These are phyloP conservation scores for Lactifluus piperatus DNA, from an alignment of 768 basidiomycete genomes.

Conservation along the genomic window DNA sequence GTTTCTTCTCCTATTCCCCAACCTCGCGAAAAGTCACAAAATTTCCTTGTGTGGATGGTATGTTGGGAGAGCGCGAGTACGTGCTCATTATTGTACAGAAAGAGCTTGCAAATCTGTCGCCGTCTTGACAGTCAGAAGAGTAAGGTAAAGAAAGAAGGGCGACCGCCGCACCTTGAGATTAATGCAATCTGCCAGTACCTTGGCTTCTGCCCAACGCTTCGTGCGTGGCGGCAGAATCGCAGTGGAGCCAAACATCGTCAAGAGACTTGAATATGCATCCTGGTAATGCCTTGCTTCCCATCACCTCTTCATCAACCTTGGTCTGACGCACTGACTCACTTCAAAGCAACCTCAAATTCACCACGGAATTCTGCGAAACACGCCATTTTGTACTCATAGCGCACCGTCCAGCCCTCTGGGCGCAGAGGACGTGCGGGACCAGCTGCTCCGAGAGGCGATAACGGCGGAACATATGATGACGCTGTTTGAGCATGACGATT, in stretches of 20 bases:
- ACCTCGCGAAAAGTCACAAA: constrained; percentile 76
- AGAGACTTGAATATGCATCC: constrained; percentile 78
- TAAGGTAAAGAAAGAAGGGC: background rate
- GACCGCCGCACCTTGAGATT: constrained; percentile 62
- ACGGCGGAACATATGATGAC: constrained; percentile 42
- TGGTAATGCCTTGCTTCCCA: constrained; percentile 69
- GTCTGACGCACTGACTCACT: constrained; percentile 41
- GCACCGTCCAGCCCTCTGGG: constrained; percentile 88
- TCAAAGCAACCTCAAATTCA: constrained; percentile 86
- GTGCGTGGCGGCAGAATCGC: constrained; percentile 84
- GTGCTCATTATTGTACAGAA: constrained; percentile 86
- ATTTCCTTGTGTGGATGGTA: constrained; percentile 75
- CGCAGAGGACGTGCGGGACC: constrained; percentile 51
- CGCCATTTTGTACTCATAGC: constrained; percentile 97
- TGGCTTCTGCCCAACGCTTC: constrained; percentile 97
- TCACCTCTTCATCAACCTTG: constrained; percentile 9
- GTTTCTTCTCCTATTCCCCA: constrained; percentile 98
- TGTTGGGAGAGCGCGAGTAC: constrained; percentile 74
- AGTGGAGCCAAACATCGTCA: constrained; percentile 84
- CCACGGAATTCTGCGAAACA: constrained; percentile 93
- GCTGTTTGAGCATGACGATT: constrained; percentile 63
- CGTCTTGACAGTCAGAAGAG: background rate
- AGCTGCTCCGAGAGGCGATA: constrained; percentile 35
- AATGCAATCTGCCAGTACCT: constrained; percentile 91
- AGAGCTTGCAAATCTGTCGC: constrained; percentile 77